A percentile compares a stretch with the other conserved stretches of the same genome.
Evolutionary conservation across 129 eudicot genomes (phyloP).

Genomic region (Helianthus annuus): HanXRQr2.0-SUNRISE NC_035435.2:109254660-109255159

Average conservation of each 20-base stretch:
- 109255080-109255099: constrained; percentile 36
- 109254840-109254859: constrained; percentile 58
- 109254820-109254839: constrained; percentile 62
- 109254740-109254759: constrained; percentile 65
- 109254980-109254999: constrained; percentile 56
- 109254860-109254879: constrained; percentile 54
- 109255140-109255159: constrained; percentile 35
- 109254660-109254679: constrained; percentile 57
- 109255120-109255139: constrained; percentile 29
- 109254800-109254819: constrained; percentile 51
- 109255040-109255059: constrained; percentile 50
- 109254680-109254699: constrained; percentile 50
- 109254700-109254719: constrained; percentile 59
- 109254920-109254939: constrained; percentile 69
- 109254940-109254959: constrained; percentile 58
- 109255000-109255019: constrained; percentile 28
- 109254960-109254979: constrained; percentile 52
- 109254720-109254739: constrained; percentile 63
- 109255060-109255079: constrained; percentile 55
- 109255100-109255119: constrained; percentile 23
- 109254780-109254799: constrained; percentile 41
- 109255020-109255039: constrained; percentile 46
- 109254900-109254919: constrained; percentile 63
- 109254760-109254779: constrained; percentile 61
- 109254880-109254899: constrained; percentile 55